Conservation (phyloP, 2,329 filamentous ascomycete genomes). For the Trichophyton verrucosum region DNA sequence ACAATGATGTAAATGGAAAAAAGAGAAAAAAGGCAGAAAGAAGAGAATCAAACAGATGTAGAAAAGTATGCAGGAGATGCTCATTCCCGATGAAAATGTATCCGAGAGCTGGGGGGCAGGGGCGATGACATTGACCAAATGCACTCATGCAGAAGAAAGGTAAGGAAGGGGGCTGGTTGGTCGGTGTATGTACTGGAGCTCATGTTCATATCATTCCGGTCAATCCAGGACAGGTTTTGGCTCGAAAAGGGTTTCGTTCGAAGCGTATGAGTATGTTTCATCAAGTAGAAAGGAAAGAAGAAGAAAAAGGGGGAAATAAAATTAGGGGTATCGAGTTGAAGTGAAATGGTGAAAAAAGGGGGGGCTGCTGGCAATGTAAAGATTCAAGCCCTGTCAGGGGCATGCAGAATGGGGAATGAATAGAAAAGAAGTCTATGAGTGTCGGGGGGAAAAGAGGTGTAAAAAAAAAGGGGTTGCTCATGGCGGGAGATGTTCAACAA, state of each 20-base stretch:
- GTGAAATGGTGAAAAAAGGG: neutral
- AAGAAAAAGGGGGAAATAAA: neutral
- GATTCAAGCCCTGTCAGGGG: neutral
- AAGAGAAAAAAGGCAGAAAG: neutral
- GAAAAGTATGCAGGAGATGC: neutral
- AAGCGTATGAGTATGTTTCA: neutral
- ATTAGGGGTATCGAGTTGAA: slow-evolving; percentile 1
- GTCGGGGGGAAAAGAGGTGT: neutral
- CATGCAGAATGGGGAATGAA: neutral
- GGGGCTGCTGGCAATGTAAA: neutral
- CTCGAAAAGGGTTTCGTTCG: neutral
- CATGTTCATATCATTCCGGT: neutral
- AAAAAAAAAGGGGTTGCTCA: neutral
- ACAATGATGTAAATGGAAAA: neutral
- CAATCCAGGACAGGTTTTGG: neutral
- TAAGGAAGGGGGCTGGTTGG: neutral
- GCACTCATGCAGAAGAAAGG: neutral
- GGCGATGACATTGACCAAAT: neutral
- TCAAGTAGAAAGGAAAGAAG: neutral
- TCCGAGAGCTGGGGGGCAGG: neutral
- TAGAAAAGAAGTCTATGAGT: neutral
- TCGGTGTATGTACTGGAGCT: neutral
- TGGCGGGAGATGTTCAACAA: neutral
- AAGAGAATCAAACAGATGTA: too few species aligned
- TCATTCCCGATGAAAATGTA: neutral